Percentiles rank a stretch among this genome's conserved stretches.
phyloP scores from a whole-genome alignment of 306 rosid species.

The Prunus armeniaca region DNA sequence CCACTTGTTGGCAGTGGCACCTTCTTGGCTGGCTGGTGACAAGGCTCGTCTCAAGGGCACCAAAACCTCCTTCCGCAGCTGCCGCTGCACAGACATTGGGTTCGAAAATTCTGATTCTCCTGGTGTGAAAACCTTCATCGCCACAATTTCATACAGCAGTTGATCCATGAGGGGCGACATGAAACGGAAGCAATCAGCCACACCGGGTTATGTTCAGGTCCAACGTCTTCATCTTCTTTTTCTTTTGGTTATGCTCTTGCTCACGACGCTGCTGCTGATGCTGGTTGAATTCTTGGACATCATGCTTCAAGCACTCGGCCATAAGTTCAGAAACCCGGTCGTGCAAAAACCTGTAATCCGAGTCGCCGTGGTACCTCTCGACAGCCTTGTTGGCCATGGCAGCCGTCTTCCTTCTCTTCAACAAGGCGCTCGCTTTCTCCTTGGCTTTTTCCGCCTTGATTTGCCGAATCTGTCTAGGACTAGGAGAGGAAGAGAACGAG shows the following conservation, averaged over 20 bases:
- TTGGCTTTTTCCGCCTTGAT: slow-evolving; percentile 21
- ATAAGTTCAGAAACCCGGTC: slow-evolving; percentile 47
- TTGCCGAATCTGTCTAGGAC: no score
- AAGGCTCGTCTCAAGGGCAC: slow-evolving; percentile 53
- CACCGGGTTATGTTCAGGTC: slow-evolving; percentile 36
- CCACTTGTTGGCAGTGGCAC: slow-evolving; percentile 56
- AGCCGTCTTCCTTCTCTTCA: slow-evolving; percentile 31
- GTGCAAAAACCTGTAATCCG: slow-evolving; percentile 33
- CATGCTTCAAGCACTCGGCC: slow-evolving; percentile 45
- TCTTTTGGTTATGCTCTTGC: neutral
- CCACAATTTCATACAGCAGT: slow-evolving; percentile 53
- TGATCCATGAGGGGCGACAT: slow-evolving; percentile 32
- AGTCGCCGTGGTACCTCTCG: slow-evolving; percentile 28
- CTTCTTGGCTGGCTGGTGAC: slow-evolving; percentile 12
- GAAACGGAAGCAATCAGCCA: slow-evolving; percentile 63
- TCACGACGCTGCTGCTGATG: neutral
- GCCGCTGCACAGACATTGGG: slow-evolving; percentile 9
- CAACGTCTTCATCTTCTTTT: slow-evolving; percentile 16
- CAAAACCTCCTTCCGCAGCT: slow-evolving; percentile 53
- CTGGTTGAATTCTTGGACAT: slow-evolving; percentile 13
- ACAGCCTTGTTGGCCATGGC: slow-evolving; percentile 51
- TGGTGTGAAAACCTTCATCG: slow-evolving; percentile 48
- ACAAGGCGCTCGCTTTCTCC: slow-evolving; percentile 28
- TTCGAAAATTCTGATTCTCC: slow-evolving; percentile 38
- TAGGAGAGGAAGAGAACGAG: no score